Conservation (phyloP, 2,329 filamentous ascomycete genomes). For the Arthrinium phaeospermum region DNA sequence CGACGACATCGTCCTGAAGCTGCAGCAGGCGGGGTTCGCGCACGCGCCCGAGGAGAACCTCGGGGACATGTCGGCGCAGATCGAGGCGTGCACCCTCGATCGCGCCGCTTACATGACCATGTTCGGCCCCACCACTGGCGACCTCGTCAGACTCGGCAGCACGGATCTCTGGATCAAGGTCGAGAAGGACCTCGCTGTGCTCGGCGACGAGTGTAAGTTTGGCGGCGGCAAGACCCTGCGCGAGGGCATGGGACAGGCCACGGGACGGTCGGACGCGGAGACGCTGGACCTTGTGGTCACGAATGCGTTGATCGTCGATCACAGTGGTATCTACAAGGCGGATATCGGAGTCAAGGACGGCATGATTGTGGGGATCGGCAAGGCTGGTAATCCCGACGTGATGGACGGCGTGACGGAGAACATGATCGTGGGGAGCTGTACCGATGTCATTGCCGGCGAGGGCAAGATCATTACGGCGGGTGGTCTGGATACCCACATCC, state of each 20-base stretch:
- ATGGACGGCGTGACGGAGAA: constrained; percentile 85
- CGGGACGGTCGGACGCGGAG: constrained; percentile 73
- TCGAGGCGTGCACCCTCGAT: constrained; percentile 73
- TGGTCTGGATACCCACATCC: constrained; percentile 88
- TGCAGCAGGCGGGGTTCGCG: constrained; percentile 78
- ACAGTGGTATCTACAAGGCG: constrained; percentile 92
- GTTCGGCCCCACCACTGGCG: constrained; percentile 92
- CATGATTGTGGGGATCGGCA: constrained; percentile 85
- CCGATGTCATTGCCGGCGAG: constrained; percentile 91
- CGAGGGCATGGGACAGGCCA: constrained; percentile 95
- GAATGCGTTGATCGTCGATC: constrained; percentile 90
- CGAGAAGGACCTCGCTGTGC: constrained; percentile 81
- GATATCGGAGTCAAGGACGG: constrained; percentile 94
- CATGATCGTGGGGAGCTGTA: constrained; percentile 85
- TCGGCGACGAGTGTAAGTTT: constrained; percentile 95
- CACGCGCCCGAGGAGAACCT: constrained; percentile 75
- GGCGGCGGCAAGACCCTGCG: constrained; percentile 92
- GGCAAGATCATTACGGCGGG: constrained; percentile 90
- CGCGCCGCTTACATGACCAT: constrained; percentile 81
- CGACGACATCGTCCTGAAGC: constrained; percentile 68
- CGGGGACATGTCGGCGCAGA: constrained; percentile 49
- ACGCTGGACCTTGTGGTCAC: constrained; percentile 84
- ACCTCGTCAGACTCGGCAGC: constrained; percentile 78
- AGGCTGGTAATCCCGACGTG: constrained; percentile 95
- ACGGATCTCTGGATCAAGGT: constrained; percentile 92